These are phyloP conservation scores for Xerocomus minutiporus DNA, from an alignment of 1,284 basidiomycete genomes.

Conservation along the genomic window DNA sequence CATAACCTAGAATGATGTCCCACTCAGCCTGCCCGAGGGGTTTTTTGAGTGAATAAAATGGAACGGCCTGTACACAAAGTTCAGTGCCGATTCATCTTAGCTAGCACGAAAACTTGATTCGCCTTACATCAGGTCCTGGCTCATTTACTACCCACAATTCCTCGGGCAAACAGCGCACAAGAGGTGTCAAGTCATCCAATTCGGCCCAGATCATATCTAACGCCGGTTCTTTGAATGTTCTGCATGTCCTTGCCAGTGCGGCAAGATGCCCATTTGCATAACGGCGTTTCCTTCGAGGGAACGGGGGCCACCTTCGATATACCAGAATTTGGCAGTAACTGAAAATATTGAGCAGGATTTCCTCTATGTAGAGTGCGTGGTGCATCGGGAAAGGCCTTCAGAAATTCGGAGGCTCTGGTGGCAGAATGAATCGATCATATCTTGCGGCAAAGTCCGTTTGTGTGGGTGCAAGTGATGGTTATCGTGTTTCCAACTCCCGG, in stretches of 20 bases:
- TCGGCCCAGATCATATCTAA: constrained; percentile 12
- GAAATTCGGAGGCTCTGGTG: neutral
- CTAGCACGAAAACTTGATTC: neutral
- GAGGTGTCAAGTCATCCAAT: constrained; percentile 10
- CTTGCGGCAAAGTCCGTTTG: too few relatives aligned
- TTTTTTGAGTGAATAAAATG: neutral
- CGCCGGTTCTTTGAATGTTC: constrained; percentile 14
- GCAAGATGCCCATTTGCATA: constrained; percentile 1
- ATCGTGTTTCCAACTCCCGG: too few relatives aligned
- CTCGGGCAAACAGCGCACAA: constrained; percentile 12
- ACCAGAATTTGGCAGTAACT: neutral
- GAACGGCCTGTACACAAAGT: neutral
- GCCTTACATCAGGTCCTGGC: constrained; percentile 1
- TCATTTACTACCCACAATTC: neutral
- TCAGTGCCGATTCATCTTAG: too few relatives aligned
- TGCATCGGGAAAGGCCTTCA: constrained; percentile 7
- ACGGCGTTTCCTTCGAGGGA: neutral
- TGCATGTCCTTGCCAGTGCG: constrained; percentile 13
- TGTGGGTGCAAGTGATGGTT: too few relatives aligned
- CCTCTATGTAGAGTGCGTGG: constrained; percentile 8
- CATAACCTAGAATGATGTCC: constrained; percentile 7
- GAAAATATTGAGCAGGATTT: constrained; percentile 14
- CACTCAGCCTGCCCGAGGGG: constrained; percentile 2
- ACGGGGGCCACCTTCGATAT: neutral
- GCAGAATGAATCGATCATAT: too few relatives aligned